Evolutionary conservation across 352 stramenopile species (phyloP).

Genomic region (Globisporangium uncinulatum): DNA sequence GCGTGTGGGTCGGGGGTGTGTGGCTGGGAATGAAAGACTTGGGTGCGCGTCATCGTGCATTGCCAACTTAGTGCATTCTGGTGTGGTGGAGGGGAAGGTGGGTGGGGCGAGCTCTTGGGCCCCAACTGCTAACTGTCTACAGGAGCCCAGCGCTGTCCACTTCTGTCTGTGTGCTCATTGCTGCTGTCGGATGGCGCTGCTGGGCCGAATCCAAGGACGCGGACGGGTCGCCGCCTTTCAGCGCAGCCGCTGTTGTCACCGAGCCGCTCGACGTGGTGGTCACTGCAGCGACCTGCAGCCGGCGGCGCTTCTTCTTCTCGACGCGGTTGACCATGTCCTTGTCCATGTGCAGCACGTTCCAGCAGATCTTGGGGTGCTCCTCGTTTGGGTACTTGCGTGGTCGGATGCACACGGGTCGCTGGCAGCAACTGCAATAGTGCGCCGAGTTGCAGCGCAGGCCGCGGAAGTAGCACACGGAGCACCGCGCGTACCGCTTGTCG

Average conservation of each 20-base stretch:
- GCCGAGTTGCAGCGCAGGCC: constrained; percentile 57
- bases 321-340: constrained; percentile 69
- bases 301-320: constrained; percentile 63
- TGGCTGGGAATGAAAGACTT: too few relatives aligned
- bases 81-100: too few relatives aligned
- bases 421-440: constrained; percentile 66
- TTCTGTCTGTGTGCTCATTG: not conserved
- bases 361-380: constrained; percentile 70
- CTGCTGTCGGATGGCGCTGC: not conserved
- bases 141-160: not conserved
- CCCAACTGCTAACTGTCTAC: not conserved
- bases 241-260: not conserved
- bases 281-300: constrained; percentile 19
- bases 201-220: not conserved
- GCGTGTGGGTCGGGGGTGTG: not conserved
- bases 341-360: constrained; percentile 77
- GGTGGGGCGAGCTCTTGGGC: too few relatives aligned
- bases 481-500: constrained; percentile 65
- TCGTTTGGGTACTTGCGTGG: constrained; percentile 61
- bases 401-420: constrained; percentile 66
- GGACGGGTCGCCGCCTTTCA: not conserved
- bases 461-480: constrained; percentile 71
- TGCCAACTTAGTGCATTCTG: too few relatives aligned
- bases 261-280: not conserved
- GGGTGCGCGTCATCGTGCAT: too few relatives aligned